phyloP scores from a whole-genome alignment of 2,329 filamentous ascomycete genomes.

The Pseudogymnoascus verrucosus region DNA sequence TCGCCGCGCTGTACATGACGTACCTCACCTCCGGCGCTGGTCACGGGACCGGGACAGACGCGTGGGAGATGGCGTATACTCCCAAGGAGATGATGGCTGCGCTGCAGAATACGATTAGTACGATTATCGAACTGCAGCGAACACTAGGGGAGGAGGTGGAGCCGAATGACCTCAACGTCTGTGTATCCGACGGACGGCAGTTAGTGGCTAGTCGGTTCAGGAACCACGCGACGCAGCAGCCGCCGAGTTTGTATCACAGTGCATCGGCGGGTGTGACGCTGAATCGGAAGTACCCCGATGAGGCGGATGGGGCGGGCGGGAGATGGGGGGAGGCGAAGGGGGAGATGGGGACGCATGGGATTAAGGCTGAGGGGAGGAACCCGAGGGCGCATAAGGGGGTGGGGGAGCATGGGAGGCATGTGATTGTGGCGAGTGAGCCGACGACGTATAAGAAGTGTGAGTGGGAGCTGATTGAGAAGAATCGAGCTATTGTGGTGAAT shows the following conservation, averaged over 20 bases:
- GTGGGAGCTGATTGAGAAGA: conserved; percentile 43
- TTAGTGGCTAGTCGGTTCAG: conserved; percentile 44
- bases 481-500: conserved; percentile 37
- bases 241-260: conserved; percentile 43
- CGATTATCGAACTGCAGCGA: conserved; percentile 38
- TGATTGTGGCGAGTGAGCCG: conserved; percentile 46
- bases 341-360: not conserved
- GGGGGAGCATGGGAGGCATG: conserved; percentile 40
- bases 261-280: conserved; percentile 42
- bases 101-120: conserved; percentile 34
- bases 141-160: conserved; percentile 31
- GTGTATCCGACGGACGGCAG: conserved; percentile 40
- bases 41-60: conserved; percentile 16
- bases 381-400: conserved; percentile 26
- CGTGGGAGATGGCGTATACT: conserved; percentile 36
- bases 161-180: conserved; percentile 45
- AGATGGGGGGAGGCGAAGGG: conserved; percentile 27
- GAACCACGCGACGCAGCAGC: conserved; percentile 43
- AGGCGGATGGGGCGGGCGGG: conserved; percentile 34
- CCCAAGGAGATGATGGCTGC: conserved; percentile 36
- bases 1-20: conserved; percentile 36
- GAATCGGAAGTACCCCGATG: conserved; percentile 43
- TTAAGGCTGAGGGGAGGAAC: conserved; percentile 15
- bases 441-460: conserved; percentile 44
- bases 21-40: conserved; percentile 20